Conservation (phyloP, 1,284 basidiomycete genomes). For the Pterulicium gracile region DNA sequence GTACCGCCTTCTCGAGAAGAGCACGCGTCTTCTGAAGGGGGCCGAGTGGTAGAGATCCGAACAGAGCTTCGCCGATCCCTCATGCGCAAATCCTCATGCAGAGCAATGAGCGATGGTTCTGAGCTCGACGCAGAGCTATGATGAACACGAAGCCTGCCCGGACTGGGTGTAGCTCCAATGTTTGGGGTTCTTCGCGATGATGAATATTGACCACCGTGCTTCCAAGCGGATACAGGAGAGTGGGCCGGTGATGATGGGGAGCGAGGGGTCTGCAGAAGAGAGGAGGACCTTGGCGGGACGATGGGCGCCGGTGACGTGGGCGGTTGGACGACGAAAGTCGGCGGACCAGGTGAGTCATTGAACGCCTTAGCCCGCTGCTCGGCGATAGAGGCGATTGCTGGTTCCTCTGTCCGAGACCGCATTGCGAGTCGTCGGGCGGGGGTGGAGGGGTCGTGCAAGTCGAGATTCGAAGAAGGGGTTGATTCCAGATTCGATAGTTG, state of each 20-base stretch:
- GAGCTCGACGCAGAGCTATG: slow-evolving; percentile 67
- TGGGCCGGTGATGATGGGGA: slow-evolving; percentile 25
- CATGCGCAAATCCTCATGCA: slow-evolving; percentile 32
- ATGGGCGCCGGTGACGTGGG: slow-evolving; percentile 26
- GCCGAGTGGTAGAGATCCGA: too few species aligned
- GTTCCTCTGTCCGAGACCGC: background rate
- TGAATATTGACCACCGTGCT: slow-evolving; percentile 21
- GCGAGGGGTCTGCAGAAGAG: slow-evolving; percentile 34
- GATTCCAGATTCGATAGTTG: slow-evolving; percentile 56
- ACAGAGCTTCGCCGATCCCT: slow-evolving; percentile 22
- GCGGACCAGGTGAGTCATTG: slow-evolving; percentile 16
- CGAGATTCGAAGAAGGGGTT: slow-evolving; percentile 36
- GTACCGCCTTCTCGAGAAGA: too few species aligned
- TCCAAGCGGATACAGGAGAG: slow-evolving; percentile 18
- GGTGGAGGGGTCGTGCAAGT: slow-evolving; percentile 53
- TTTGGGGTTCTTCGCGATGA: slow-evolving; percentile 24
- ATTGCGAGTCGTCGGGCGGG: slow-evolving; percentile 30
- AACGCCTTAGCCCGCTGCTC: background rate
- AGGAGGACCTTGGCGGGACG: slow-evolving; percentile 46
- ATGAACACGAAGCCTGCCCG: slow-evolving; percentile 42
- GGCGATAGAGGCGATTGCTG: background rate
- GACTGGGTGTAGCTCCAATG: slow-evolving; percentile 24
- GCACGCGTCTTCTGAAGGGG: too few species aligned
- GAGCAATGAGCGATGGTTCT: slow-evolving; percentile 61
- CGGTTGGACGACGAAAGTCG: slow-evolving; percentile 24